Evolutionary conservation across 2,329 filamentous ascomycete genomes (phyloP).

Genomic region (Rugonectria rugulosa): DNA sequence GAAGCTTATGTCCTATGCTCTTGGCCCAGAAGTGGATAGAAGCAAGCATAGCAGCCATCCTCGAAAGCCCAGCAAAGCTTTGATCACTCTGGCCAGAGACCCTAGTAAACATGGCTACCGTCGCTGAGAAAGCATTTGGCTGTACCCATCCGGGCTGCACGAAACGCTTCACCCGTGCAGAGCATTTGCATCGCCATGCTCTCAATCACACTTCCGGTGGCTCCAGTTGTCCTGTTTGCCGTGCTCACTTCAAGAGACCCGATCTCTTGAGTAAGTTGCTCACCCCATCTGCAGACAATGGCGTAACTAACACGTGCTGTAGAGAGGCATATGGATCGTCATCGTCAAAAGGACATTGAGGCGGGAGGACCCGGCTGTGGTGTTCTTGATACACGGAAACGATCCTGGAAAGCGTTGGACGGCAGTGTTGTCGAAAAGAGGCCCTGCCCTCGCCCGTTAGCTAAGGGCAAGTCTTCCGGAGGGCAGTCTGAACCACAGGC

Average conservation of each 20-base stretch:
- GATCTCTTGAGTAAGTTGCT: slow-evolving; percentile 53
- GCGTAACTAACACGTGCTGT: neutral
- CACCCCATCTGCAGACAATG: neutral
- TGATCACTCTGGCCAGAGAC: slow-evolving; percentile 2
- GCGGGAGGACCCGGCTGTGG: slow-evolving; percentile 60
- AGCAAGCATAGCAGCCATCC: slow-evolving; percentile 2
- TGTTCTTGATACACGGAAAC: slow-evolving; percentile 61
- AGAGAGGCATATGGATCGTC: slow-evolving; percentile 66
- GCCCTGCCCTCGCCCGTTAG: slow-evolving; percentile 18
- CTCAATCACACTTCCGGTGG: slow-evolving; percentile 63
- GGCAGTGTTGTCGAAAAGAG: slow-evolving; percentile 59
- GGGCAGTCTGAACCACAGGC: slow-evolving; percentile 9
- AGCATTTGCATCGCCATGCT: slow-evolving; percentile 65
- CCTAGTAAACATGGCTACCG: slow-evolving; percentile 10
- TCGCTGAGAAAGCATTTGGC: slow-evolving; percentile 30
- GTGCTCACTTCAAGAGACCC: slow-evolving; percentile 66
- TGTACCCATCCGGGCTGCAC: slow-evolving; percentile 57
- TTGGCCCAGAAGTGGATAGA: slow-evolving; percentile 23
- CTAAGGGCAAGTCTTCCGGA: slow-evolving; percentile 19
- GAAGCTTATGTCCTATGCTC: no score
- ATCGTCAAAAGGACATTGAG: slow-evolving; percentile 62
- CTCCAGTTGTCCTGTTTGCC: slow-evolving; percentile 65
- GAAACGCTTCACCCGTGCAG: slow-evolving; percentile 63
- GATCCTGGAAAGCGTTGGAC: slow-evolving; percentile 62
- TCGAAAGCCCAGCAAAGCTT: slow-evolving; percentile 8